A percentile compares a stretch with the other conserved stretches of the same genome.
These are phyloP conservation scores for Podaxis carcinomalis DNA, from an alignment of 768 basidiomycete species.

Conservation along the genomic window DNA sequence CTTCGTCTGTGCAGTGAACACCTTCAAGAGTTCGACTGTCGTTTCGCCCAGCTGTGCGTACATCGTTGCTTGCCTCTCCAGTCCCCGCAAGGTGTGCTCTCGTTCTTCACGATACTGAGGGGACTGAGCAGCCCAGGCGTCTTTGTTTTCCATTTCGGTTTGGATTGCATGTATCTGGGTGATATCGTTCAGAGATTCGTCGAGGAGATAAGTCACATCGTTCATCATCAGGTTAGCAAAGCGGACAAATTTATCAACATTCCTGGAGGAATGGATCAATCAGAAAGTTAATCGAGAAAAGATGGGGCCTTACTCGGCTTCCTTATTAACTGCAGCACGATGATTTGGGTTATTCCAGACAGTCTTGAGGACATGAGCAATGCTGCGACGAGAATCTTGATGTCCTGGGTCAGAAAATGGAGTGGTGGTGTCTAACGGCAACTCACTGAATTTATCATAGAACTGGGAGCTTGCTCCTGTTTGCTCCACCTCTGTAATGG, in stretches of 20 bases:
- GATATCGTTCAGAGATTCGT: constrained; percentile 89
- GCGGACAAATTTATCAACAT: constrained; percentile 89
- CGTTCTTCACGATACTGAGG: constrained; percentile 79
- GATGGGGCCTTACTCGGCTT: constrained; percentile 58
- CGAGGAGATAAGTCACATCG: constrained; percentile 97
- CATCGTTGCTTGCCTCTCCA: constrained; percentile 81
- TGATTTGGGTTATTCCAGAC: constrained; percentile 92
- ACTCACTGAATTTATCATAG: constrained; percentile 95
- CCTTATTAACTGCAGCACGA: constrained; percentile 76
- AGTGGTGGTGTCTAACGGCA: neutral
- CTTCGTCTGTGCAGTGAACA: constrained; percentile 90
- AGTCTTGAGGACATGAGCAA: constrained; percentile 80
- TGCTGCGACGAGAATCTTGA: constrained; percentile 61
- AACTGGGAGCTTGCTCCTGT: constrained; percentile 98
- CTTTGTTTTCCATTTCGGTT: constrained; percentile 74
- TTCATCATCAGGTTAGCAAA: constrained; percentile 99
- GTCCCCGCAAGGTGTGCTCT: constrained; percentile 67
- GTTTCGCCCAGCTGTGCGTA: constrained; percentile 86
- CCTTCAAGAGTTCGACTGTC: constrained; percentile 85
- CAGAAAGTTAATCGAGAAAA: neutral
- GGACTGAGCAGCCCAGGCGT: constrained; percentile 63
- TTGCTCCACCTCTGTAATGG: constrained; percentile 81
- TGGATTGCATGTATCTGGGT: constrained; percentile 86
- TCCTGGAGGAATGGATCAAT: constrained; percentile 36
- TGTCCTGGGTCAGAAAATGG: neutral